These are phyloP conservation scores for Coemansia sp. DNA, from an alignment of 192 early-diverging fungal species.

Conservation along the genomic window DNA sequence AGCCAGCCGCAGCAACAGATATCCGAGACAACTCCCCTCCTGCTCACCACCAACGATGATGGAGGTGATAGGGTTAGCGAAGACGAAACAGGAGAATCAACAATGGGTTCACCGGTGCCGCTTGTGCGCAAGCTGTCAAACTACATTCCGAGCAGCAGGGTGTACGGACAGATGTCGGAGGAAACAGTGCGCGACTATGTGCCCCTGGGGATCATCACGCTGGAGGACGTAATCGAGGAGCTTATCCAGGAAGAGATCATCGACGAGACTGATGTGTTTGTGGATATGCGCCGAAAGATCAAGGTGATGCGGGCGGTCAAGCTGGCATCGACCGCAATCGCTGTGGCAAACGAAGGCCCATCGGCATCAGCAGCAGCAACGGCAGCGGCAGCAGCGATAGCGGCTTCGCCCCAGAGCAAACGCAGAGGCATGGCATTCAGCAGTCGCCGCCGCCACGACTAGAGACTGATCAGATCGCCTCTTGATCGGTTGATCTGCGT, in stretches of 20 bases:
- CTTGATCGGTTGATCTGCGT: neutral
- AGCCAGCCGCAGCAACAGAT: neutral
- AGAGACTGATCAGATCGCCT: neutral
- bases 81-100: neutral
- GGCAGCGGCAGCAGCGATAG: neutral
- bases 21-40: constrained; percentile 24
- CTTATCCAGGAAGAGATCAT: constrained; percentile 78
- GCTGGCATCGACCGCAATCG: too few species aligned
- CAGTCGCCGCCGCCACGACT: constrained; percentile 22
- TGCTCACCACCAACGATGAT: neutral
- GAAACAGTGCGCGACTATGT: constrained; percentile 40
- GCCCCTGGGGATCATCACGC: constrained; percentile 69
- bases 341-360: too few species aligned
- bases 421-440: constrained; percentile 23
- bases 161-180: constrained; percentile 33
- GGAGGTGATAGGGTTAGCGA: neutral
- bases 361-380: neutral
- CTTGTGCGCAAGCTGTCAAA: constrained; percentile 36
- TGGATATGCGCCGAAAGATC: constrained; percentile 45
- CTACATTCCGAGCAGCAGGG: constrained; percentile 32
- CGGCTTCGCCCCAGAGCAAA: constrained; percentile 6
- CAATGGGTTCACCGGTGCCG: constrained; percentile 20
- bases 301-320: constrained; percentile 49
- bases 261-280: constrained; percentile 72
- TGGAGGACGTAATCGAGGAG: constrained; percentile 82